Evolutionary conservation across 331 rosid genomes (phyloP).

Genomic region (Spiraea crenata): DNA sequence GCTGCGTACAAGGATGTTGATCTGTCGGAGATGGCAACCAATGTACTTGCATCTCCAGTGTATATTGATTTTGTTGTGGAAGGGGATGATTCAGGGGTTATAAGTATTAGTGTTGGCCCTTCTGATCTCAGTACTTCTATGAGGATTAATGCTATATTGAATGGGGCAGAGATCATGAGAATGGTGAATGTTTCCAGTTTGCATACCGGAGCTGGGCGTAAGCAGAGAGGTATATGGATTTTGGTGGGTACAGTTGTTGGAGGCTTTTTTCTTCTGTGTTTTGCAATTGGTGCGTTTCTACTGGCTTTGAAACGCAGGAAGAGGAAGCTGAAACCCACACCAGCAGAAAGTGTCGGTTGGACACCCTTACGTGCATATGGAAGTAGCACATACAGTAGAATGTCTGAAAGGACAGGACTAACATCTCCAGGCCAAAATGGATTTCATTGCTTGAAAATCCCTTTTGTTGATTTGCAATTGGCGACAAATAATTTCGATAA

Average conservation of each 20-base stretch:
- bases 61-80: constrained; percentile 76
- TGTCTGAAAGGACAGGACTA: constrained; percentile 61
- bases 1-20: constrained; percentile 76
- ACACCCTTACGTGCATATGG: constrained; percentile 69
- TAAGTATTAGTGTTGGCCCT: constrained; percentile 81
- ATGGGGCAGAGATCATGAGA: constrained; percentile 97
- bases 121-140: constrained; percentile 65
- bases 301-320: constrained; percentile 54
- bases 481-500: constrained; percentile 83
- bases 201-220: constrained; percentile 6
- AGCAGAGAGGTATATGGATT: constrained; percentile 48
- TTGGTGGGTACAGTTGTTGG: constrained; percentile 63
- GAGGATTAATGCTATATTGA: constrained; percentile 81
- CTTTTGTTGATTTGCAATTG: constrained; percentile 65
- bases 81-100: constrained; percentile 52
- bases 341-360: constrained; percentile 79
- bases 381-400: constrained; percentile 78
- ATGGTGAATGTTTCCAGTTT: constrained; percentile 42
- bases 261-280: constrained; percentile 47
- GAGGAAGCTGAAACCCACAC: constrained; percentile 52
- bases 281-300: constrained; percentile 39
- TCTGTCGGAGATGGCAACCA: constrained; percentile 57
- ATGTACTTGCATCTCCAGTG: constrained; percentile 65
- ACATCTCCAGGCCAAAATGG: constrained; percentile 77
- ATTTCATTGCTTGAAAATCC: constrained; percentile 65